Base-by-base conservation (phyloP, 2,329 filamentous ascomycete genomes). In the Venturia pyrina region DNA sequence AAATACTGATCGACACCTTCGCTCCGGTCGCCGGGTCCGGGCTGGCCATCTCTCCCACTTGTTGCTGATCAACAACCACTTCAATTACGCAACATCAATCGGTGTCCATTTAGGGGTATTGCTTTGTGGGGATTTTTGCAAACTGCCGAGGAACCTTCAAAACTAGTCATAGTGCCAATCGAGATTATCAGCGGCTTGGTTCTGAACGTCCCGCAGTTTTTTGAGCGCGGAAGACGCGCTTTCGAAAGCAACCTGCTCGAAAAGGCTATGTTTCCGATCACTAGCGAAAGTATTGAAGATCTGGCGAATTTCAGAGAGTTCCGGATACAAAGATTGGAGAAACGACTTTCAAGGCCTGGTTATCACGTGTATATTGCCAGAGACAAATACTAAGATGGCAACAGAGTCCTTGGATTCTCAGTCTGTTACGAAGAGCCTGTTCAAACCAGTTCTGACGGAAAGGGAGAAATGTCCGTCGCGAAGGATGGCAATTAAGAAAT, bases 361-460 rank as follows among this genome's bases (percentile, higher is more conserved):
- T 63, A 6, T 44, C 62, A 50, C 13, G 32, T 48, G 15, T n/a
- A 37, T 41, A 37, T 50, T 21, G 28, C 44, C 7, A 28, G 5
- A 32, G 62, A 46, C 19, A 50, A 32, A n/a, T 6, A 28, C n/a
- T n/a, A n/a, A n/a, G n/a, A 32, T n/a, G 62, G 41, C n/a, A 48
- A 63, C 15, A n/a, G 32, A 50, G 40, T 28, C 13, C 41, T 50
- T n/a, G 41, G 44, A 24, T 48, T 17, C 21, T 34, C 41, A 15
- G 17, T 61, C 40, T 61, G 57, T 11, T 61, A 37, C 19, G 62
- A 63, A n/a, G 62, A 50, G 41, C 28, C n/a, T 63, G 32, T 50
- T 2, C 1, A 21, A 15, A 13, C 10, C 11, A 34, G 24, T 32
- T 13, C 28, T 8, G 37, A 32, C 4, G 62, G 32, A 48, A 40